These are phyloP conservation scores for Aspergillus sp. DNA, from an alignment of 2,329 filamentous ascomycete species.

Conservation along the genomic window DNA sequence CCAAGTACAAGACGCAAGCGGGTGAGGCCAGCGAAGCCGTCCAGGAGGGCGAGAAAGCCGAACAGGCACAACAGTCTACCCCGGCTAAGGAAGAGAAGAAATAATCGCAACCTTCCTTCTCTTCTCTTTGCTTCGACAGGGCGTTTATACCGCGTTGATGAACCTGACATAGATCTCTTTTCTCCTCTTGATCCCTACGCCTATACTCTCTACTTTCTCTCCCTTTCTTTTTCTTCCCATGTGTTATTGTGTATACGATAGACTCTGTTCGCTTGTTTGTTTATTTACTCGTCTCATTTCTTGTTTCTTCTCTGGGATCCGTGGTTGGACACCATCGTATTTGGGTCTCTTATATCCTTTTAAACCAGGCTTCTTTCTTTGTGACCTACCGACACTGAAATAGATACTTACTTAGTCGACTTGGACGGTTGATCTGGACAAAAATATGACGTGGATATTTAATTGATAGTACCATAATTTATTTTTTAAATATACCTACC, in stretches of 20 bases:
- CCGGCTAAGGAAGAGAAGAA: constrained; percentile 32
- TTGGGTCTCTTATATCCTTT: background rate
- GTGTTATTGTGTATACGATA: constrained; percentile 27
- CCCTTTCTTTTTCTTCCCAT: constrained; percentile 11
- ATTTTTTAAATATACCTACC: too few relatives aligned
- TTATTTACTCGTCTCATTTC: background rate
- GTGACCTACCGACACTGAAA: constrained; percentile 1
- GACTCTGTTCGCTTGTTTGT: constrained; percentile 14
- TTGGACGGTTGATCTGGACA: constrained; percentile 5
- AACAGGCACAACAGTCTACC: constrained; percentile 23
- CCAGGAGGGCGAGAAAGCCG: constrained; percentile 41
- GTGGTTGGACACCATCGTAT: background rate
- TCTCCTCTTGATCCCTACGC: constrained; percentile 10
- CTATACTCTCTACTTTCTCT: constrained; percentile 19
- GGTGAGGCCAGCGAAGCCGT: constrained; percentile 48
- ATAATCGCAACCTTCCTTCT: constrained; percentile 4
- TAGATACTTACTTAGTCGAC: background rate
- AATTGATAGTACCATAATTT: background rate
- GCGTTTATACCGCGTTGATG: constrained; percentile 7
- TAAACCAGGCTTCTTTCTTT: background rate
- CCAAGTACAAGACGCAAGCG: constrained; percentile 49
- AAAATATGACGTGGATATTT: background rate
- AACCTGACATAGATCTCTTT: constrained; percentile 7
- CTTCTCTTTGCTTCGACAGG: constrained; percentile 3
- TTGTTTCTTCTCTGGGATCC: background rate